Percentiles rank a stretch among this genome's conserved stretches.
Conservation (phyloP, 2,329 filamentous ascomycete genomes). For the Magnaporthiopsis poae region DNA sequence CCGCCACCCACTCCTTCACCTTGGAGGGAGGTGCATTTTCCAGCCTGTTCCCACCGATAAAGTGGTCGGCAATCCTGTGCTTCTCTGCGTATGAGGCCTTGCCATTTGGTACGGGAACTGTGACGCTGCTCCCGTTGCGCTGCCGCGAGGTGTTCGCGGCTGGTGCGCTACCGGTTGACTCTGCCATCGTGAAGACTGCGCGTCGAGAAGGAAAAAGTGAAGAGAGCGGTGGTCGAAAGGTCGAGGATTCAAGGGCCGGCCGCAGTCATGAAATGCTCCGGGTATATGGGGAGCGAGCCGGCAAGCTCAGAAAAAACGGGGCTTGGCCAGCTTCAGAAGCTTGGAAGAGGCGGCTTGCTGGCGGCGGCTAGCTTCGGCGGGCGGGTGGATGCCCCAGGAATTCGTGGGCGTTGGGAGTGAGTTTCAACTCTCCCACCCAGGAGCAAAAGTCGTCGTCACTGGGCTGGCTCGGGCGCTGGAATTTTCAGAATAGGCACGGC, state of each 20-base stretch:
- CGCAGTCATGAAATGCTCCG: slow-evolving; percentile 6
- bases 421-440: neutral
- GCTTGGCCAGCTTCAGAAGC: slow-evolving; percentile 3
- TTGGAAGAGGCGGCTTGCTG: neutral
- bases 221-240: slow-evolving; percentile 3
- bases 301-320: slow-evolving; percentile 3
- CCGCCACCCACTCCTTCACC: slow-evolving; percentile 91
- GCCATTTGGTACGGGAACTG: slow-evolving; percentile 46
- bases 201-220: slow-evolving; percentile 5
- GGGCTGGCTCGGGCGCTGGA: neutral
- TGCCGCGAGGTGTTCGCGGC: slow-evolving; percentile 25
- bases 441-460: neutral
- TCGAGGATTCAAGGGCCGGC: neutral
- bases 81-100: slow-evolving; percentile 65
- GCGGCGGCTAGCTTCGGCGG: neutral
- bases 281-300: slow-evolving; percentile 5
- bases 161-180: slow-evolving; percentile 32
- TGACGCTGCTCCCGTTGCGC: slow-evolving; percentile 25
- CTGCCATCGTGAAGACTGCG: slow-evolving; percentile 33
- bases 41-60: slow-evolving; percentile 88
- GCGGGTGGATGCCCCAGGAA: neutral
- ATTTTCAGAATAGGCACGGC: neutral
- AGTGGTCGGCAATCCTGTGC: slow-evolving; percentile 78
- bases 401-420: neutral
- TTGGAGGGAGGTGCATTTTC: slow-evolving; percentile 70